These are phyloP conservation scores for Gautieria morchelliformis DNA, from an alignment of 768 basidiomycete species.

Conservation along the genomic window DNA sequence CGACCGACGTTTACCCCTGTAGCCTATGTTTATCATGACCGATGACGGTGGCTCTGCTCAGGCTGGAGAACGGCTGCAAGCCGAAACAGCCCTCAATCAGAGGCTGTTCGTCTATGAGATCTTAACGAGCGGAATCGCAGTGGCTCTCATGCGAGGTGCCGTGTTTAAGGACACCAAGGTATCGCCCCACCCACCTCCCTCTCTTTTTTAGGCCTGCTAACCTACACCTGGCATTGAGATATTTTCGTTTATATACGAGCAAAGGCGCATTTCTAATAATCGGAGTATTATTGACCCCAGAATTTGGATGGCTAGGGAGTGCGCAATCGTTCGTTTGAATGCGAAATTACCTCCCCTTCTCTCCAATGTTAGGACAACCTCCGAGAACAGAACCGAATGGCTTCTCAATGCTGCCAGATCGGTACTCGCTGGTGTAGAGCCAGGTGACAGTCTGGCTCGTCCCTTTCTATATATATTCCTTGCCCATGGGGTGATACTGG, in stretches of 20 bases:
- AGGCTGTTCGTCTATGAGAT: conserved; percentile 41
- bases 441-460: neutral
- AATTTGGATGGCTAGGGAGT: conserved; percentile 13
- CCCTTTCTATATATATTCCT: conserved; percentile 29
- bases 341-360: neutral
- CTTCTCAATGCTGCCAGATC: conserved; percentile 1
- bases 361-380: neutral
- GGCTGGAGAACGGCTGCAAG: conserved; percentile 10
- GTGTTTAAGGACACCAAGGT: conserved; percentile 61
- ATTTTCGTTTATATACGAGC: conserved; percentile 48
- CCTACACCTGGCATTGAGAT: conserved; percentile 30
- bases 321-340: conserved; percentile 10
- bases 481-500: conserved; percentile 30
- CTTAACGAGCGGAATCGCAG: conserved; percentile 38
- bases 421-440: neutral
- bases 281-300: conserved; percentile 7
- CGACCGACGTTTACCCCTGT: conserved; percentile 4
- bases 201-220: neutral
- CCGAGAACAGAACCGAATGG: neutral
- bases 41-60: conserved; percentile 38
- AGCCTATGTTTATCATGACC: conserved; percentile 63
- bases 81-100: conserved; percentile 33
- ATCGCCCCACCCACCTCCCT: too few relatives aligned
- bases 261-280: conserved; percentile 15
- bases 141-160: conserved; percentile 41